These are phyloP conservation scores for Hypoxylon sp. DNA, from an alignment of 2,329 filamentous ascomycete species.

Conservation along the genomic window DNA sequence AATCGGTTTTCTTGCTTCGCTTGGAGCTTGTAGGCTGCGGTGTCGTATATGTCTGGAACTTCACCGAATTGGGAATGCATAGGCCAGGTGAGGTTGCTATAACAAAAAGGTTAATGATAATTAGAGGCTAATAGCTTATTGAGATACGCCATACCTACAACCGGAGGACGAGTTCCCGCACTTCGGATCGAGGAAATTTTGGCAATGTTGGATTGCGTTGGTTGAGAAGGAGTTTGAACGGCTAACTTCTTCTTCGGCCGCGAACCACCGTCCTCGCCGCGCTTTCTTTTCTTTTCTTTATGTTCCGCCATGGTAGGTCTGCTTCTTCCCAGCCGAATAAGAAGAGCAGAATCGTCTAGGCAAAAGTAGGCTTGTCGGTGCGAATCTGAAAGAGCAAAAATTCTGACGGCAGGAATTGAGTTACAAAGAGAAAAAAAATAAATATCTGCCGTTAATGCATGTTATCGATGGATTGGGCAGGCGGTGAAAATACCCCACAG, in stretches of 20 bases:
- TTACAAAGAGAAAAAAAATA: slow-evolving; percentile 36
- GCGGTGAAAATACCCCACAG: slow-evolving; percentile 49
- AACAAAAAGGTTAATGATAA: slow-evolving; percentile 6
- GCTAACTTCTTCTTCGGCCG: slow-evolving; percentile 69
- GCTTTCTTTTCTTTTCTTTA: slow-evolving; percentile 69
- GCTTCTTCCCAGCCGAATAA: not conserved
- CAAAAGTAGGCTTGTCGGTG: not conserved
- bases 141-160: slow-evolving; percentile 63
- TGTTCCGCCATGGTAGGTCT: slow-evolving; percentile 57
- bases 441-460: slow-evolving; percentile 48
- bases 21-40: slow-evolving; percentile 56
- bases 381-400: slow-evolving; percentile 6
- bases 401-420: slow-evolving; percentile 17
- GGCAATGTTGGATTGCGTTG: slow-evolving; percentile 56
- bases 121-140: slow-evolving; percentile 30
- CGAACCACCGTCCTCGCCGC: slow-evolving; percentile 58
- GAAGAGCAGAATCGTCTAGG: not conserved
- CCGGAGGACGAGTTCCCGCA: slow-evolving; percentile 65
- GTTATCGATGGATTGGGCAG: slow-evolving; percentile 41
- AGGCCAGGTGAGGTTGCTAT: slow-evolving; percentile 62
- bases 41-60: slow-evolving; percentile 66
- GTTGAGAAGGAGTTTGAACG: slow-evolving; percentile 56
- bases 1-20: slow-evolving; percentile 59
- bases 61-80: slow-evolving; percentile 54
- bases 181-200: slow-evolving; percentile 64